Percentiles rank a stretch among this genome's conserved stretches.
Evolutionary conservation across 495 filamentous ascomycete genomes (phyloP).

Genomic region (Neurospora terricola): DNA sequence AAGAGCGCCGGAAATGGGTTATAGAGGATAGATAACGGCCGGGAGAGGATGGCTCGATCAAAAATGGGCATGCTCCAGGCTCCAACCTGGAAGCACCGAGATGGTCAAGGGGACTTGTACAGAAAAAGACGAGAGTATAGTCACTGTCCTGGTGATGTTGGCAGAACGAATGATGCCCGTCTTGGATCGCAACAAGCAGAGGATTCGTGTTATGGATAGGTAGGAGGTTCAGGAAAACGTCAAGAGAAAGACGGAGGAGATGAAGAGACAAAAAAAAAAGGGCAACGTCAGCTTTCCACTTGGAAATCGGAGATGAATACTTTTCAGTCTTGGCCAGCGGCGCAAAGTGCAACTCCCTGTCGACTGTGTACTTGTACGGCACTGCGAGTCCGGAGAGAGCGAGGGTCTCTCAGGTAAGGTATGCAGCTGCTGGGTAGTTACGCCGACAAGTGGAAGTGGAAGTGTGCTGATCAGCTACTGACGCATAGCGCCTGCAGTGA

Average conservation of each 20-base stretch:
- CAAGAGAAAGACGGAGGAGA: background rate
- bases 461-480: background rate
- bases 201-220: background rate
- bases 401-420: background rate
- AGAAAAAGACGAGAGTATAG: background rate
- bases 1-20: conserved; percentile 17
- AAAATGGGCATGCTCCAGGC: conserved; percentile 20
- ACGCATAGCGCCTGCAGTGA: background rate
- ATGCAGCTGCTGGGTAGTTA: background rate
- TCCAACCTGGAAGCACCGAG: conserved; percentile 8
- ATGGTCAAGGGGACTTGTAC: background rate
- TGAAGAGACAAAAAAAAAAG: background rate
- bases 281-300: background rate
- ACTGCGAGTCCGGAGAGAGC: background rate
- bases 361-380: background rate
- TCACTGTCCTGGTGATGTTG: background rate
- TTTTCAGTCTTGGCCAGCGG: background rate
- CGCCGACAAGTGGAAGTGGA: background rate
- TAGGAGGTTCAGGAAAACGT: background rate
- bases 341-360: background rate
- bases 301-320: background rate
- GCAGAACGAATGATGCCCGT: background rate
- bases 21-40: conserved; percentile 14
- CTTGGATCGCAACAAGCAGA: background rate
- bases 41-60: conserved; percentile 8